These are phyloP conservation scores for Aspergillus caelatus DNA, from an alignment of 2,329 filamentous ascomycete species.

Conservation along the genomic window DNA sequence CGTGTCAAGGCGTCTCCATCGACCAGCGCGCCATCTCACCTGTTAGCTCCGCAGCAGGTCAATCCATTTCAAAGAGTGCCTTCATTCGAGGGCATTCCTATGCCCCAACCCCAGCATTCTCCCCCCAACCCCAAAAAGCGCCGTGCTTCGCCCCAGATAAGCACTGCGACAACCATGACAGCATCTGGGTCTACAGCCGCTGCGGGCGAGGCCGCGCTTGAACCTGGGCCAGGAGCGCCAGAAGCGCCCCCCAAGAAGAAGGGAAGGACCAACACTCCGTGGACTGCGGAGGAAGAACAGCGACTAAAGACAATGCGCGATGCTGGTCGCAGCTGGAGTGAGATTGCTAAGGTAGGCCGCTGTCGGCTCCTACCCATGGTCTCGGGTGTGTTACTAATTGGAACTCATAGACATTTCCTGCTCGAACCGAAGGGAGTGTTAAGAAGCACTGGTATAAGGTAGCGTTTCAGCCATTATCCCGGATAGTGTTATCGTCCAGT, in stretches of 20 bases:
- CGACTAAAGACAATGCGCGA: conserved; percentile 93
- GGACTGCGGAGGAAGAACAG: conserved; percentile 93
- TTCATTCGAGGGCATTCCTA: conserved; percentile 44
- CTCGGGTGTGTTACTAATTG: conserved; percentile 1
- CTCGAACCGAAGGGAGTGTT: conserved; percentile 91
- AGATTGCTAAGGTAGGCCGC: conserved; percentile 84
- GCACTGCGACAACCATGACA: conserved; percentile 41
- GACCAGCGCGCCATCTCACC: conserved; percentile 38
- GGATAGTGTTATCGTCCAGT: not conserved
- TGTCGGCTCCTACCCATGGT: conserved; percentile 1
- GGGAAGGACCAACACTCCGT: conserved; percentile 96
- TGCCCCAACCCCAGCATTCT: conserved; percentile 39
- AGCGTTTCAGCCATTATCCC: conserved; percentile 26
- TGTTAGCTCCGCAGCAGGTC: conserved; percentile 42
- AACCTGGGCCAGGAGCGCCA: conserved; percentile 24
- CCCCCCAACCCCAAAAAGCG: conserved; percentile 48
- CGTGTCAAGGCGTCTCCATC: conserved; percentile 45
- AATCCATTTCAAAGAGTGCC: conserved; percentile 39
- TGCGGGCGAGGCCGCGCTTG: conserved; percentile 34
- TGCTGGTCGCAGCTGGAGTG: conserved; percentile 90
- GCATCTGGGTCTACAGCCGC: conserved; percentile 32
- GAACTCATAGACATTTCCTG: conserved; percentile 74
- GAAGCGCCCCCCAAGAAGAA: conserved; percentile 66
- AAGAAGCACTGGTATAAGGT: conserved; percentile 99
- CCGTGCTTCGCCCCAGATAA: conserved; percentile 42